A percentile compares a stretch with the other conserved stretches of the same genome.
These are phyloP conservation scores for Camellia sinensis DNA, from an alignment of 148 eudicot species.

Conservation along the genomic window DNA sequence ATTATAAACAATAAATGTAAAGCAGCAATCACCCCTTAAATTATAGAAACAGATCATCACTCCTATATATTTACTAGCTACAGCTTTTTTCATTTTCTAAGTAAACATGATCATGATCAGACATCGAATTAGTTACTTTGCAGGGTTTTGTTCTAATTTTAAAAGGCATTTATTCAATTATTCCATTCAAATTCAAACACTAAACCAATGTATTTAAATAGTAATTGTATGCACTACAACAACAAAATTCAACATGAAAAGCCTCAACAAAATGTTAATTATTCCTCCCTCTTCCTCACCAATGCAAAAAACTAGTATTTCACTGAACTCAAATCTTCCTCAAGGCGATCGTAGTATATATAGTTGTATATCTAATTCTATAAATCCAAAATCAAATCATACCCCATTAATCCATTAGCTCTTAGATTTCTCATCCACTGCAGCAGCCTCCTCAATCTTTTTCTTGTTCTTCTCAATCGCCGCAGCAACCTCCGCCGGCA, in stretches of 20 bases:
- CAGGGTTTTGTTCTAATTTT: background rate
- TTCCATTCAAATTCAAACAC: background rate
- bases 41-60: too few relatives aligned
- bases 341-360: background rate
- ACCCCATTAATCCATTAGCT: conserved; percentile 11
- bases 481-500: conserved; percentile 86
- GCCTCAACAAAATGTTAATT: background rate
- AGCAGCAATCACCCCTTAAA: too few relatives aligned
- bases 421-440: conserved; percentile 30
- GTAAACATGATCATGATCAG: background rate
- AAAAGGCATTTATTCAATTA: background rate
- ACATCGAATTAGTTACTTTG: background rate
- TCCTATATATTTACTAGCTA: too few relatives aligned
- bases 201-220: background rate
- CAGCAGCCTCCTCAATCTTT: conserved; percentile 30
- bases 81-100: background rate
- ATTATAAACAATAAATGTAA: too few relatives aligned
- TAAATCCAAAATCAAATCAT: conserved; percentile 3
- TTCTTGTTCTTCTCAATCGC: conserved; percentile 91
- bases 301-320: background rate
- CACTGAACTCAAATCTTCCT: background rate
- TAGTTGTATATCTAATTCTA: background rate
- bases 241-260: background rate
- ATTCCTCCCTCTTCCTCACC: background rate
- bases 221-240: background rate